A percentile compares a stretch with the other conserved stretches of the same genome.
Evolutionary conservation across 768 basidiomycete genomes (phyloP).

Genomic region (Tricholoma hemisulphureum): DNA sequence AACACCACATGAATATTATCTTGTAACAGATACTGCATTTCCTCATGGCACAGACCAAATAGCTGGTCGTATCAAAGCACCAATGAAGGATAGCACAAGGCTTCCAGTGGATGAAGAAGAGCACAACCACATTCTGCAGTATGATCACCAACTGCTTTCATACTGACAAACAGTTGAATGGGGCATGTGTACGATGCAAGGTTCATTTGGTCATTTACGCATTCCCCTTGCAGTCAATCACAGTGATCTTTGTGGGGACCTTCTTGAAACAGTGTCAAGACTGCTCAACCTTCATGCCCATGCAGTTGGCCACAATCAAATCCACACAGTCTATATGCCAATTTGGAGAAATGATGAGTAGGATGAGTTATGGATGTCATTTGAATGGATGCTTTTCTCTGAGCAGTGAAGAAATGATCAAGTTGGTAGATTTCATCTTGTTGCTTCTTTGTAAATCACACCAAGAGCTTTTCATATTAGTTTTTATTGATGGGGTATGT

Average conservation of each 20-base stretch:
- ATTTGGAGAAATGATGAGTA: neutral
- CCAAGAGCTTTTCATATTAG: neutral
- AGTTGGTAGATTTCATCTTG: neutral
- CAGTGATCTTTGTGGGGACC: neutral
- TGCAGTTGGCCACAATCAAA: neutral
- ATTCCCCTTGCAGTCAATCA: neutral
- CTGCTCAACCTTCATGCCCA: neutral
- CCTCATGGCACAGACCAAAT: neutral
- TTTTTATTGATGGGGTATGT: neutral
- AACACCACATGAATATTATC: neutral
- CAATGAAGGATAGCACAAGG: neutral
- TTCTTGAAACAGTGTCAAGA: neutral
- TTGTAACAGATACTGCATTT: neutral
- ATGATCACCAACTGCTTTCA: neutral
- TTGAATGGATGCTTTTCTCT: neutral
- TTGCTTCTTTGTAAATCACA: neutral
- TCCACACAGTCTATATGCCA: neutral
- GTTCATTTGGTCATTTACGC: neutral
- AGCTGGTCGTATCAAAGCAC: neutral
- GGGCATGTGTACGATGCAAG: neutral
- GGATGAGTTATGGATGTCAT: neutral
- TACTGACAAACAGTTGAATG: neutral
- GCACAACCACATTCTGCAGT: neutral
- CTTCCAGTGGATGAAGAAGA: neutral
- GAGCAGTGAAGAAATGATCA: neutral